Evolutionary conservation across 2,329 filamentous ascomycete species (phyloP).

Genomic region (Aspergillus ruber): DNA sequence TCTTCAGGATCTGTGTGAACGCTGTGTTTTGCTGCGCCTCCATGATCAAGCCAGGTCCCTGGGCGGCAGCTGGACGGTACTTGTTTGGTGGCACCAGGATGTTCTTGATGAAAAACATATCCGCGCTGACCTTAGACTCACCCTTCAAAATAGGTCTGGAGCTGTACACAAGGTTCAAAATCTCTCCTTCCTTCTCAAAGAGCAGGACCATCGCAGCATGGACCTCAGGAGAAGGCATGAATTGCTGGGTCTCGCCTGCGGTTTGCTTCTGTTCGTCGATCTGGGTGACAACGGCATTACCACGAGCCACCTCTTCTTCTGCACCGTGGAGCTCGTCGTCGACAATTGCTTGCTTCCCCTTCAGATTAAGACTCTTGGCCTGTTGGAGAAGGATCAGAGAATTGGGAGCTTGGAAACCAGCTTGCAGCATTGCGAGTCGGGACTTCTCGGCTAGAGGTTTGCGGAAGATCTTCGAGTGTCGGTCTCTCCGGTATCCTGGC

Average conservation of each 20-base stretch:
- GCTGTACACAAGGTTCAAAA: conserved; percentile 79
- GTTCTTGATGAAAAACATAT: conserved; percentile 91
- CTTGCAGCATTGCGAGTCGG: conserved; percentile 66
- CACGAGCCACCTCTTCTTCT: conserved; percentile 52
- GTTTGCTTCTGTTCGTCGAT: conserved; percentile 29
- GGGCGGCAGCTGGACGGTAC: conserved; percentile 79
- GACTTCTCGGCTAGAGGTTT: conserved; percentile 70
- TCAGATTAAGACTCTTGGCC: conserved; percentile 35
- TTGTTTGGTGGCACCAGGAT: conserved; percentile 87
- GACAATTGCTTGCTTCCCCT: conserved; percentile 22
- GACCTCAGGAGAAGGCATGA: conserved; percentile 77
- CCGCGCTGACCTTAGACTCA: conserved; percentile 56
- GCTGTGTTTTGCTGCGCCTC: conserved; percentile 84
- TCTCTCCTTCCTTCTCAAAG: conserved; percentile 80
- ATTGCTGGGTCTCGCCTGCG: conserved; percentile 54
- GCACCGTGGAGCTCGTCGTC: conserved; percentile 47
- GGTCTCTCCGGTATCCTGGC: conserved; percentile 79
- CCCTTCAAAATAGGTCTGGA: conserved; percentile 60
- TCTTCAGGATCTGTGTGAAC: conserved; percentile 76
- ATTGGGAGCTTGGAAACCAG: conserved; percentile 61
- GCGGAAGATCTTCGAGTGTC: conserved; percentile 89
- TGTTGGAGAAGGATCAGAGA: conserved; percentile 57
- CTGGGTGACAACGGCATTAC: conserved; percentile 40
- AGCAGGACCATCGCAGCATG: conserved; percentile 69
- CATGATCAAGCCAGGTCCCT: conserved; percentile 71